Conservation (phyloP, 805 yeast species). For the Barnettozyma sp. region DNA sequence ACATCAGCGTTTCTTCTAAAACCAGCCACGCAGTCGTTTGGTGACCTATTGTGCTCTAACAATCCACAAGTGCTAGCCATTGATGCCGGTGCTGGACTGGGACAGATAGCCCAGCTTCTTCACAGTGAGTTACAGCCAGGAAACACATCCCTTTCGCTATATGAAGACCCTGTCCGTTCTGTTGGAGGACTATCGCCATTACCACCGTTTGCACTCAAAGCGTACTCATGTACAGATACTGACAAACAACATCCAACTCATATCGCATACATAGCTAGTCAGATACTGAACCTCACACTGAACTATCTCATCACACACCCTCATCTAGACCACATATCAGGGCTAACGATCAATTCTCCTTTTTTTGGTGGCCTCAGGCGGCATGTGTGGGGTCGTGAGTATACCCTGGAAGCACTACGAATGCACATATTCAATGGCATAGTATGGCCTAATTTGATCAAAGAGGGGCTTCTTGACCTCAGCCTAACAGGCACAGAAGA, state of each 20-base stretch:
- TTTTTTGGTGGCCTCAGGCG: constrained; percentile 28
- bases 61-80: constrained; percentile 43
- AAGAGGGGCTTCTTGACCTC: constrained; percentile 26
- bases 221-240: constrained; percentile 11
- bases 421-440: constrained; percentile 60
- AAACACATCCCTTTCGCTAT: neutral
- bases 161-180: neutral
- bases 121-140: constrained; percentile 1
- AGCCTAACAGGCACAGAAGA: constrained; percentile 8
- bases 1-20: constrained; percentile 67
- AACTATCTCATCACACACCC: constrained; percentile 66
- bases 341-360: constrained; percentile 67
- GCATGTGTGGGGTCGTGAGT: constrained; percentile 49
- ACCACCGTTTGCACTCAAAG: neutral
- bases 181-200: constrained; percentile 3
- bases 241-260: constrained; percentile 29
- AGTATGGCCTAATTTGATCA: constrained; percentile 67
- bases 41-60: constrained; percentile 24
- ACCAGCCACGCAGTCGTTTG: constrained; percentile 39
- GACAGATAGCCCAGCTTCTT: constrained; percentile 42
- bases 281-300: constrained; percentile 32
- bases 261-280: no score
- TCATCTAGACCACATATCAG: constrained; percentile 75
- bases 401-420: constrained; percentile 47
- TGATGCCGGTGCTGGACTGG: constrained; percentile 77